These are phyloP conservation scores for Hericium rajendrae DNA, from an alignment of 768 basidiomycete species.

Conservation along the genomic window DNA sequence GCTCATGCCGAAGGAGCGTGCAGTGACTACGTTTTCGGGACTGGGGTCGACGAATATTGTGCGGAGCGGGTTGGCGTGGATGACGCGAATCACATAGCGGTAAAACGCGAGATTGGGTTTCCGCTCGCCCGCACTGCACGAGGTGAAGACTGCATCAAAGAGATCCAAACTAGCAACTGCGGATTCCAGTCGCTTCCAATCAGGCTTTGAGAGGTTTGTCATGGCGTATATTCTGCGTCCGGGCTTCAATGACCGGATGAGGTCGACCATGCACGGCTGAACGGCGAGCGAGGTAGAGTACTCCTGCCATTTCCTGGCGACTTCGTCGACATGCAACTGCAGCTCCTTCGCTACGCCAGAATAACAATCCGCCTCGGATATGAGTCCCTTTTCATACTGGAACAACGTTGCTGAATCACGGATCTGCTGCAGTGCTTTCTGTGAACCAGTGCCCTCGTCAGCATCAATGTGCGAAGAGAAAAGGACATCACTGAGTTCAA, in stretches of 20 bases:
- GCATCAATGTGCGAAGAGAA: constrained; percentile 38
- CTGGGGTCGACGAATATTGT: constrained; percentile 54
- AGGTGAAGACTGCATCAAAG: constrained; percentile 44
- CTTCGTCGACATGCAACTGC: constrained; percentile 26
- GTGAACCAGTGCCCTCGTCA: constrained; percentile 22
- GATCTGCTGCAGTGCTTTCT: constrained; percentile 30
- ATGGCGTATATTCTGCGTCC: constrained; percentile 40
- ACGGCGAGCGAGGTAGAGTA: constrained; percentile 26
- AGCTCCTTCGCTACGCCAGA: constrained; percentile 30
- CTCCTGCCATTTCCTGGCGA: constrained; percentile 37
- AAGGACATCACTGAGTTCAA: constrained; percentile 45
- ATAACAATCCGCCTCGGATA: constrained; percentile 38
- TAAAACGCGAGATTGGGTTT: constrained; percentile 48
- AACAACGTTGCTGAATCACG: constrained; percentile 38
- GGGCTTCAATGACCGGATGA: constrained; percentile 37
- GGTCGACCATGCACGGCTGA: constrained; percentile 31
- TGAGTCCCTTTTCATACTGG: constrained; percentile 38
- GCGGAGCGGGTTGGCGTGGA: constrained; percentile 32
- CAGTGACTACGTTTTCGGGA: constrained; percentile 46
- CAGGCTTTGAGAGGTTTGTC: constrained; percentile 49
- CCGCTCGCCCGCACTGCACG: constrained; percentile 39
- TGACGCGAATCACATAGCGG: constrained; percentile 34
- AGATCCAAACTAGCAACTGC: constrained; percentile 38
- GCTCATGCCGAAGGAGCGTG: constrained; percentile 44
- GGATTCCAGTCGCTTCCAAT: constrained; percentile 34